A percentile compares a stretch with the other conserved stretches of the same genome.
Evolutionary conservation across 23 red algal genomes (phyloP).

Genomic region (Gracilaria domingensis): DNA sequence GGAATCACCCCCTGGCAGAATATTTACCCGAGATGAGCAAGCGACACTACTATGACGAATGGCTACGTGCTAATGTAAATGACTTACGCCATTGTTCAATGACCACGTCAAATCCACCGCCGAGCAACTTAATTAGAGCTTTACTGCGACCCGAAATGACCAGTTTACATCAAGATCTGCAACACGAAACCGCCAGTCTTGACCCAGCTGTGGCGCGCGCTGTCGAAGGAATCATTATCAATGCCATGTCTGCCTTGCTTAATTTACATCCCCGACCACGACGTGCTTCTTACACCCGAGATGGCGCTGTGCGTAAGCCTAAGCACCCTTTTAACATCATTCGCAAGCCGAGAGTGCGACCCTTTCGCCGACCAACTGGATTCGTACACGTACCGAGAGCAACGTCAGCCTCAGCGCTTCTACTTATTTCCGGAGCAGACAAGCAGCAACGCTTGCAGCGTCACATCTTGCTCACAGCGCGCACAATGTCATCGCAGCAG

Average conservation of each 20-base stretch:
- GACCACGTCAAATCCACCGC: not conserved
- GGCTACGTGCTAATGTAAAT: conserved; percentile 55
- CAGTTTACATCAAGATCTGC: conserved; percentile 34
- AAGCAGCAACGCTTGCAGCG: conserved; percentile 43
- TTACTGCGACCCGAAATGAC: conserved; percentile 46
- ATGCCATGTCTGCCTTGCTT: conserved; percentile 5
- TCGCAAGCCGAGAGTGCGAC: not conserved
- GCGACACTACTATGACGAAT: conserved; percentile 68
- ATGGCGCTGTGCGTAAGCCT: not conserved
- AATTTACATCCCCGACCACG: conserved; percentile 8
- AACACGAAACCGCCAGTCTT: conserved; percentile 8
- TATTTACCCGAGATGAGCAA: conserved; percentile 48
- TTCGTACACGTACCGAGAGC: not conserved
- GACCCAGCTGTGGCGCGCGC: conserved; percentile 30
- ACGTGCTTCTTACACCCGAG: not conserved
- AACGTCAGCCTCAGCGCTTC: conserved; percentile 14
- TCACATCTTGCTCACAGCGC: not conserved
- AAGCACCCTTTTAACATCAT: conserved; percentile 32
- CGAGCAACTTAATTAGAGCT: conserved; percentile 12
- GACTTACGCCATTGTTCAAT: conserved; percentile 9
- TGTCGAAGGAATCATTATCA: conserved; percentile 43
- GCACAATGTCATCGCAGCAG: conserved; percentile 17
- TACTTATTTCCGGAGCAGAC: conserved; percentile 63
- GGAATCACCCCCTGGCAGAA: conserved; percentile 46
- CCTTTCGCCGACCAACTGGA: not conserved